Evolutionary conservation across 1,139 yeast species (phyloP).

Genomic region (Petasospora rhodanensis): DNA sequence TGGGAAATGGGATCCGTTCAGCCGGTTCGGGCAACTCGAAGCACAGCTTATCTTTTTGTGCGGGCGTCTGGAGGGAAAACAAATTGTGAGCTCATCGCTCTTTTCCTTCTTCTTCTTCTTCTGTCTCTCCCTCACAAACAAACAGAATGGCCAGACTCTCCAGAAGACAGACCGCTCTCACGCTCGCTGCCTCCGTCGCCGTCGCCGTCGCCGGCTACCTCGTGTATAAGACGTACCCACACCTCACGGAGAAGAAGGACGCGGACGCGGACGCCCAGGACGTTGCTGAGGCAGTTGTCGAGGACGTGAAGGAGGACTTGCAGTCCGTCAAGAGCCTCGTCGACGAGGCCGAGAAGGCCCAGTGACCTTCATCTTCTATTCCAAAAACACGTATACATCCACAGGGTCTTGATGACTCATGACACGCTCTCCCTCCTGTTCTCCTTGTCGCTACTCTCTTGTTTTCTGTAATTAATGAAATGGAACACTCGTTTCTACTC

Average conservation of each 20-base stretch:
- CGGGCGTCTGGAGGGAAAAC: background rate
- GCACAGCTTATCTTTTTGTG: no score
- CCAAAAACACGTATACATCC: no score
- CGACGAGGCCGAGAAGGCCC: constrained; percentile 9
- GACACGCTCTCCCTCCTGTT: no score
- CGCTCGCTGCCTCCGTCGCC: constrained; percentile 37
- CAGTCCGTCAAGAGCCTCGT: constrained; percentile 7
- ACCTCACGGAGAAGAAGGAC: constrained; percentile 27
- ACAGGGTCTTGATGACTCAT: no score
- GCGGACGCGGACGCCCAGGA: constrained; percentile 3
- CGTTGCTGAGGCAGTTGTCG: no score
- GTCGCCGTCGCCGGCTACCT: constrained; percentile 38
- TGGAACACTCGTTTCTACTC: no score
- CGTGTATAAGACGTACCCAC: constrained; percentile 50
- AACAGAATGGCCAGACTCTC: constrained; percentile 11
- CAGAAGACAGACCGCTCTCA: constrained; percentile 17
- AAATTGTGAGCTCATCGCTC: background rate
- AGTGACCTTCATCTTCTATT: no score
- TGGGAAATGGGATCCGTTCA: no score
- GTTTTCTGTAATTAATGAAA: no score
- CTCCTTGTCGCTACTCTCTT: no score
- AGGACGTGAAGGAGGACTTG: constrained; percentile 2
- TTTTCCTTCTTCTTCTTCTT: background rate
- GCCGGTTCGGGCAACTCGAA: constrained; percentile 9
- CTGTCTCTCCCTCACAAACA: background rate